Evolutionary conservation across 805 yeast genomes (phyloP), one percentile per base, ranked within the genome.

Genomic region (Diddensiella transvaalensis): DNA sequence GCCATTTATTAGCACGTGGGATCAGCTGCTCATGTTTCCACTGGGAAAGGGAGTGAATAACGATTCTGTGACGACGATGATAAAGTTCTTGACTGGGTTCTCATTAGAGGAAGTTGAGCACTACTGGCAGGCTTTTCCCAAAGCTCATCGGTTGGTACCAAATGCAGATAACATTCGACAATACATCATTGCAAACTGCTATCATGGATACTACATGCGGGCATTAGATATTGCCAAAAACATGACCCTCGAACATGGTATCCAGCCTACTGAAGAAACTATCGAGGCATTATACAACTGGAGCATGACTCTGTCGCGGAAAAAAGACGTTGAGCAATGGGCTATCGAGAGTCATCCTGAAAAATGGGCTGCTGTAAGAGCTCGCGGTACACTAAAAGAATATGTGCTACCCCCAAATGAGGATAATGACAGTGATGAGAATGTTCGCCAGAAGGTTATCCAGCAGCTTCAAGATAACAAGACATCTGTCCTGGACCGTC

Each of bases 171-270:
- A 82, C 29, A 76, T 74, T 59, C 74, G 72, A 36, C 87, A 83
- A 60, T 82, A 77, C 56, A 63, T 86, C 29, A 76, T 83, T 48
- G 86, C 88, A 0, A 82, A 84, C 60, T 83, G 85, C 51, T 82
- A 82, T 55, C 80, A 80, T 59, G 88, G 84, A 5, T 67, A 74
- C 40, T 75, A 73, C 33, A 74, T 73, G 6, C 73, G 76, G 2
- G 93, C 93, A 0, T 64, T 81, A 4, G 67, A 68, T 15, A 62
- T 80, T 22, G 71, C 79, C 2, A 68, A 71, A 18, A 70, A 69
- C 23, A 74, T 80, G 62, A 72, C 67, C 24, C 76, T 75, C 30
- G 52, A 53, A 2, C 59, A 60, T 46, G 60, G 60, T 1, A 40
- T 67, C 4, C 47, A 47, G 3, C 54, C 63, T 2, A 47, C 52